Evolutionary conservation across 1,139 yeast genomes (phyloP), one percentile per base, ranked within the genome.

Genomic region (Lodderomyces margitis): DNA sequence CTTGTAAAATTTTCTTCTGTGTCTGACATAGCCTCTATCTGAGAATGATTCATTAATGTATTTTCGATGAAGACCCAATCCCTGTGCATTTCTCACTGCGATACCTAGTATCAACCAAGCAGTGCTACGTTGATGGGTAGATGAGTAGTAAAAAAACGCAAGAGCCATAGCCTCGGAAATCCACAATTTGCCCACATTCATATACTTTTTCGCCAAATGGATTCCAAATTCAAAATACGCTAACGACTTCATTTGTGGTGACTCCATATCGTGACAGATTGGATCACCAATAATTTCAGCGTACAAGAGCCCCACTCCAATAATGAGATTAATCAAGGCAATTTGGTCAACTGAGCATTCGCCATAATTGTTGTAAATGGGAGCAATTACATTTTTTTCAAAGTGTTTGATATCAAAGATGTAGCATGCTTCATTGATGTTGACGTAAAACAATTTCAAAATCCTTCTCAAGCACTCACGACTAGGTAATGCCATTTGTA

Each of bases 91-190:
- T 32, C 53, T 35, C 24, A 49, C 46, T 6, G 53, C 50, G 24
- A 39, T 43, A 8, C 53, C 49, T 10, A 49, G 25, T 44, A 48
- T 43, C 15, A 49, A 20, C 78, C 78, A 72, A 3, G 75, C 66
- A 0, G 71, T 59, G 42, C 65, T 65, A 43, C 72, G 56, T 41
- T 64, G 63, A 20, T 69, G 66, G 15, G 54, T 60, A 27, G 61
- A 54, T 38, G 66, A 73, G 44, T 70, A 62, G 49, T 58, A 72
- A 42, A 67, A 60, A 43, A 57, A 63, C n/a, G 64, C 55, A 30
- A 71, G 48, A 19, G 64, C 46, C 44, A 68, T 57, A 0, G 71
- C 71, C 45, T 72, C 73, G 0, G 70, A 68, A 3, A 68, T 48
- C 74, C 75, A 70, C 16, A 70, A 44, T 36, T 61, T 61, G 7